These are phyloP conservation scores for Vaucheria bursata DNA, from an alignment of 352 stramenopile species.

Conservation along the genomic window DNA sequence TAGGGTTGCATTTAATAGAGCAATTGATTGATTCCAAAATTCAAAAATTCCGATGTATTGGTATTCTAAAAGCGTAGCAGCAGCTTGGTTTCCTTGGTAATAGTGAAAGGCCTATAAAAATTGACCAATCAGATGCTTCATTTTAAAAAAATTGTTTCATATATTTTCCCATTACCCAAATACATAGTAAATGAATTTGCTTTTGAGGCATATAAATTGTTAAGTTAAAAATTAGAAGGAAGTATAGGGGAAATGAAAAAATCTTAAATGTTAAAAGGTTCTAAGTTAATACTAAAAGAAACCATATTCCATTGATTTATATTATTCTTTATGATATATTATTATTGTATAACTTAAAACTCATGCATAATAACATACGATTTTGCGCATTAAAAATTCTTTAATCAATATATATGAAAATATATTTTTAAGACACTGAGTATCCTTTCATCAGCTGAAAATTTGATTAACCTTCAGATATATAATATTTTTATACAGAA, in stretches of 20 bases:
- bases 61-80: background rate
- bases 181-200: background rate
- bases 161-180: background rate
- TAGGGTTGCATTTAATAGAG: background rate
- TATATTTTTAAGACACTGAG: too few relatives aligned
- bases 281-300: background rate
- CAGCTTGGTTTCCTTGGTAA: background rate
- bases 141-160: too few relatives aligned
- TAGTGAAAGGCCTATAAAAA: background rate
- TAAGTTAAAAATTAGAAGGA: background rate
- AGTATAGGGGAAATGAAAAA: background rate
- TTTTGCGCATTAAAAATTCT: too few relatives aligned
- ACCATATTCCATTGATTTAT: too few relatives aligned
- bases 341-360: too few relatives aligned
- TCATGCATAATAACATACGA: too few relatives aligned
- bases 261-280: background rate
- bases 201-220: background rate
- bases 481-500: too few relatives aligned
- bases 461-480: too few relatives aligned
- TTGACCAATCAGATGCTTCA: too few relatives aligned
- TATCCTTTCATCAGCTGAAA: too few relatives aligned
- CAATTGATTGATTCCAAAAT: background rate
- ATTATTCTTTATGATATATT: too few relatives aligned
- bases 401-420: too few relatives aligned
- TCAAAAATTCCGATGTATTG: slow-evolving; percentile 1